Evolutionary conservation across 2,329 filamentous ascomycete species (phyloP).

Genomic region (Metarhizium rileyi): DNA sequence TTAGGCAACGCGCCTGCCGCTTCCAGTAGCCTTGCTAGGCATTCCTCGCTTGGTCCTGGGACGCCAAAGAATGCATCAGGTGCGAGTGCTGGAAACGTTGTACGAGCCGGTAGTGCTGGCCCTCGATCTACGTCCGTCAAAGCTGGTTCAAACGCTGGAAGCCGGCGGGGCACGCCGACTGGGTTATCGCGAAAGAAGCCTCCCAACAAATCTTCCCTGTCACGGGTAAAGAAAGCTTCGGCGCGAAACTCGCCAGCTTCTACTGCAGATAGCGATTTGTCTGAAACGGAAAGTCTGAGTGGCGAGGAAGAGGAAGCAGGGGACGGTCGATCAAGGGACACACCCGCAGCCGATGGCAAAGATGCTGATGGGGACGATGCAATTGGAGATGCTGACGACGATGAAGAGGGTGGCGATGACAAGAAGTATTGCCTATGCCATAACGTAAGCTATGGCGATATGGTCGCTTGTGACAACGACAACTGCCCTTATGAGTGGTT

Average conservation of each 20-base stretch:
- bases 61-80: conserved; percentile 40
- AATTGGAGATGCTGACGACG: conserved; percentile 43
- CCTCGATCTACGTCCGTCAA: conserved; percentile 43
- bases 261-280: conserved; percentile 54
- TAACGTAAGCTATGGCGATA: conserved; percentile 75
- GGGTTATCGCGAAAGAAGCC: conserved; percentile 37
- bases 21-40: conserved; percentile 50
- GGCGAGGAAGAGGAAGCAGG: conserved; percentile 38
- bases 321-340: conserved; percentile 23
- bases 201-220: conserved; percentile 49
- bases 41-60: conserved; percentile 53
- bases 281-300: conserved; percentile 49
- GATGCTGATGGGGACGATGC: conserved; percentile 40
- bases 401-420: conserved; percentile 64
- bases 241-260: conserved; percentile 53
- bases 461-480: conserved; percentile 83
- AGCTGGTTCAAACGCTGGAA: conserved; percentile 24
- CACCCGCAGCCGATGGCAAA: conserved; percentile 24
- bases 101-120: conserved; percentile 49
- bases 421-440: conserved; percentile 79
- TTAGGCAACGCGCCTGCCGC: conserved; percentile 38
- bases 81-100: conserved; percentile 20
- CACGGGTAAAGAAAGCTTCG: conserved; percentile 49
- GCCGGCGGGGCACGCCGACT: conserved; percentile 40
- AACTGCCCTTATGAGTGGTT: conserved; percentile 80